phyloP scores from a whole-genome alignment of 1,284 basidiomycete genomes.

The Ceratobasidium theobromae region DNA sequence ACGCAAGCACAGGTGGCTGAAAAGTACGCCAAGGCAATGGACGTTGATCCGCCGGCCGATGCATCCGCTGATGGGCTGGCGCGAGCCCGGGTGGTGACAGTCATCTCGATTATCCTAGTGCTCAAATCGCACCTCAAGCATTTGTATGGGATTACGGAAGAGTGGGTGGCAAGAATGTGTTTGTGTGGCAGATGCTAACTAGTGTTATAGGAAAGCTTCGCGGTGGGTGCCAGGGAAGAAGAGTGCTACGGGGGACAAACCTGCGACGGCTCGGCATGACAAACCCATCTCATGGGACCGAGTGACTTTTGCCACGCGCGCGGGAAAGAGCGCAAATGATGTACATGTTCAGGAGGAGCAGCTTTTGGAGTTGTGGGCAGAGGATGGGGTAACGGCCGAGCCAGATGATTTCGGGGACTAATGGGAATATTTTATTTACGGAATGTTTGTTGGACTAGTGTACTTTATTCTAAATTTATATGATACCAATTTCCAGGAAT shows the following conservation, averaged over 20 bases:
- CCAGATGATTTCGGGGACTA: slow-evolving; percentile 45
- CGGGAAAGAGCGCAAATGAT: slow-evolving; percentile 62
- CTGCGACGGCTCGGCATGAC: slow-evolving; percentile 64
- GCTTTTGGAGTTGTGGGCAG: slow-evolving; percentile 79
- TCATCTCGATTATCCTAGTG: slow-evolving; percentile 78
- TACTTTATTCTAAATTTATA: slow-evolving; percentile 5
- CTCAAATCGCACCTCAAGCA: slow-evolving; percentile 81
- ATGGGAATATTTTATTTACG: not conserved
- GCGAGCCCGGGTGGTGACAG: slow-evolving; percentile 54
- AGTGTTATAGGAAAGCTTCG: slow-evolving; percentile 69
- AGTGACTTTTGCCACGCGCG: slow-evolving; percentile 61
- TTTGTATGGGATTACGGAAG: slow-evolving; percentile 81
- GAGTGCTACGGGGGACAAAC: slow-evolving; percentile 77
- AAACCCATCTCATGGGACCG: slow-evolving; percentile 68
- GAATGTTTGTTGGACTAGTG: slow-evolving; percentile 10
- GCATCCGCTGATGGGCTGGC: slow-evolving; percentile 46
- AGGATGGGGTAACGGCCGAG: slow-evolving; percentile 72
- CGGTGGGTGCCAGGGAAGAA: slow-evolving; percentile 87
- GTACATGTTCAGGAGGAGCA: slow-evolving; percentile 58
- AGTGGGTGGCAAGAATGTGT: slow-evolving; percentile 53
- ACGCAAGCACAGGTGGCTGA: too few relatives aligned
- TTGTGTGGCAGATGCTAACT: slow-evolving; percentile 15
- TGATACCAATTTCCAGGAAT: too few relatives aligned
- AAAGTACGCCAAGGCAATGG: slow-evolving; percentile 1
- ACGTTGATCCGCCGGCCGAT: slow-evolving; percentile 20